Base-by-base conservation (phyloP, 2,329 filamentous ascomycete genomes). In the Zasmidium cellare region DNA sequence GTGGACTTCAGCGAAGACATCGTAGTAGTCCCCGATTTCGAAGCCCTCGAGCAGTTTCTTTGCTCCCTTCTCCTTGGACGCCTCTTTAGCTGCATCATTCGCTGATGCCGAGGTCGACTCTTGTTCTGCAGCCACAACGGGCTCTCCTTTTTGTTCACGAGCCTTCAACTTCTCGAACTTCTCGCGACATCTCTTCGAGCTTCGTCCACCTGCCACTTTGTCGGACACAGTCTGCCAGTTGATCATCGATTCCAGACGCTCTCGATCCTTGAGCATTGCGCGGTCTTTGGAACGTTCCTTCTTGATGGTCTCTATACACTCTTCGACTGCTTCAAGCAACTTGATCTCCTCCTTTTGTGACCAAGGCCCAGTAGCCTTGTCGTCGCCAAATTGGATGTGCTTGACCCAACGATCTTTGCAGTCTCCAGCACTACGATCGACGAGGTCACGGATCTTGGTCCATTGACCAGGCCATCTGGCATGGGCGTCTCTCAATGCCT, bases 341-440 rank as follows among this genome's bases (percentile, higher is more conserved):
- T 70, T 73, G 0, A 75, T 71, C 66, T 88, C 85, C 65, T 92
- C 89, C 0, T 80, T 77, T 18, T 81, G 73, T 1, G 76, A 78
- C 89, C 89, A 92, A 1, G 75, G 71, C 31, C 82, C 81, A 45
- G 77, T 81, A 28, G 78, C 79, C 56, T 78, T 76, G 0, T 77
- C 79, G 5, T 81, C 77, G 19, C 82, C 82, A 54, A 84, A 86
- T 47, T 86, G 75, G 20, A 89, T 74, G 65, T 88, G 86, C 65
- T 90, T 88, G 41, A 86, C 80, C 77, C 87, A 90, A 2, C 88
- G 84, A 69, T 91, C 88, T 51, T 87, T 82, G 53, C 87, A 80
- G 68, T 91, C 87, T 59, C 85, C 82, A 0, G 83, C 79, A 41
- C 85, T 82, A 5, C 89, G 85, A 60, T 86, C 86, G 62, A 90